These are phyloP conservation scores for Venturia aucupariae DNA, from an alignment of 2,329 filamentous ascomycete species.

Conservation along the genomic window DNA sequence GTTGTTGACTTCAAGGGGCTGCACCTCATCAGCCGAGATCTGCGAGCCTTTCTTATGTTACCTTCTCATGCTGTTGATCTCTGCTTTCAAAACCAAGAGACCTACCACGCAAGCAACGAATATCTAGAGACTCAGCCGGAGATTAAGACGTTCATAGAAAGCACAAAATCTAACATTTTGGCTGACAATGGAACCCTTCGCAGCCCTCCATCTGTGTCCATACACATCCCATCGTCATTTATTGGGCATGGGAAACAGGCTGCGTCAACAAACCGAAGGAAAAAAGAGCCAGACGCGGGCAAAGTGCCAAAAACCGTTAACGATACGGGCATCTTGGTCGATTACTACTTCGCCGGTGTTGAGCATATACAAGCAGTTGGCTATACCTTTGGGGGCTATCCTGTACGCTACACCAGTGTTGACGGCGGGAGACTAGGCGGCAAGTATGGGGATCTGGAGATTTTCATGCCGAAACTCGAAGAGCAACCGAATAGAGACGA, in stretches of 20 bases:
- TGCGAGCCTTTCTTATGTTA: background rate
- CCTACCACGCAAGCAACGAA: background rate
- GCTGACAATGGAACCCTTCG: slow-evolving; percentile 1
- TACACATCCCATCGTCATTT: background rate
- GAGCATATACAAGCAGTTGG: slow-evolving; percentile 7
- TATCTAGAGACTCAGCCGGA: background rate
- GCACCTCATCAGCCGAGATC: background rate
- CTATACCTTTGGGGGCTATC: slow-evolving; percentile 7
- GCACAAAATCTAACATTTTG: slow-evolving; percentile 6
- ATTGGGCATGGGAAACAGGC: background rate
- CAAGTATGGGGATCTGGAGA: background rate
- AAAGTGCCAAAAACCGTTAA: background rate
- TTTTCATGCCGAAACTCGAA: background rate
- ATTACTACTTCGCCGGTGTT: slow-evolving; percentile 12
- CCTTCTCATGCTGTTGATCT: slow-evolving; percentile 3
- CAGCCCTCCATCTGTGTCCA: background rate
- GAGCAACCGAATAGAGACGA: background rate
- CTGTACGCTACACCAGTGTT: slow-evolving; percentile 1
- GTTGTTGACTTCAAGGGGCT: background rate
- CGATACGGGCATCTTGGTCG: background rate
- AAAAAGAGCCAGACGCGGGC: background rate
- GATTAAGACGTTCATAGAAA: background rate
- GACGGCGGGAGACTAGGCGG: slow-evolving; percentile 12
- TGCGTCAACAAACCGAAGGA: background rate
- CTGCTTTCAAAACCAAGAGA: background rate